phyloP scores from a whole-genome alignment of 768 basidiomycete species.

The Agaricus sinodeliciosus region DNA sequence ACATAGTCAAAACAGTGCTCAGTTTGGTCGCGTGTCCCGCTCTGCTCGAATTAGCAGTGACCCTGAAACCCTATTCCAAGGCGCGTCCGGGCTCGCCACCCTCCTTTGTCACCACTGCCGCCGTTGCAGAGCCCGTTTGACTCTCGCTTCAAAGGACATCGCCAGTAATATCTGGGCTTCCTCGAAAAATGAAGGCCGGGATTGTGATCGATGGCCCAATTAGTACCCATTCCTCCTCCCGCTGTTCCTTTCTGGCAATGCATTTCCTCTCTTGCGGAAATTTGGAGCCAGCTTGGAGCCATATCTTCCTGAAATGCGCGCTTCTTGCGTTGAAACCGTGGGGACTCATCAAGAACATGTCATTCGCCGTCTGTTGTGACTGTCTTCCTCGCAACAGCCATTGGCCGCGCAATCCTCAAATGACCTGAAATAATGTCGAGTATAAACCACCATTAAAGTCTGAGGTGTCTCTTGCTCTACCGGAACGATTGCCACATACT shows the following conservation, averaged over 20 bases:
- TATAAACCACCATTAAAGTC: no score
- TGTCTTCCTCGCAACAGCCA: neutral
- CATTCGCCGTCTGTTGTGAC: neutral
- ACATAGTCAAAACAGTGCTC: constrained; percentile 1
- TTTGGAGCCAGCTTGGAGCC: neutral
- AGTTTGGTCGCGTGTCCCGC: neutral
- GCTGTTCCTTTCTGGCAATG: neutral
- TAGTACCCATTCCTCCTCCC: neutral
- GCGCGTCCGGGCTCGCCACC: no score
- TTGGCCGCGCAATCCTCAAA: neutral
- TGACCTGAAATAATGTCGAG: no score
- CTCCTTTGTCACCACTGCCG: no score
- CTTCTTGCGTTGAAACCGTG: constrained; percentile 30
- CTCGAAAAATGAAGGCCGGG: no score
- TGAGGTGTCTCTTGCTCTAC: no score
- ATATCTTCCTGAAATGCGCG: constrained; percentile 9
- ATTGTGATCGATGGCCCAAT: no score
- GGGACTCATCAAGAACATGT: constrained; percentile 15
- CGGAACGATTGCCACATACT: no score
- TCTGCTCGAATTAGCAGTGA: neutral
- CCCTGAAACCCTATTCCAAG: neutral
- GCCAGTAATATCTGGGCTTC: no score
- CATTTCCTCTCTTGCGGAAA: neutral
- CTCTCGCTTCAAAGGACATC: no score
- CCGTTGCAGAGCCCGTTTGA: no score